These are phyloP conservation scores for Abrus precatorius DNA, from an alignment of 306 rosid species.

Conservation along the genomic window DNA sequence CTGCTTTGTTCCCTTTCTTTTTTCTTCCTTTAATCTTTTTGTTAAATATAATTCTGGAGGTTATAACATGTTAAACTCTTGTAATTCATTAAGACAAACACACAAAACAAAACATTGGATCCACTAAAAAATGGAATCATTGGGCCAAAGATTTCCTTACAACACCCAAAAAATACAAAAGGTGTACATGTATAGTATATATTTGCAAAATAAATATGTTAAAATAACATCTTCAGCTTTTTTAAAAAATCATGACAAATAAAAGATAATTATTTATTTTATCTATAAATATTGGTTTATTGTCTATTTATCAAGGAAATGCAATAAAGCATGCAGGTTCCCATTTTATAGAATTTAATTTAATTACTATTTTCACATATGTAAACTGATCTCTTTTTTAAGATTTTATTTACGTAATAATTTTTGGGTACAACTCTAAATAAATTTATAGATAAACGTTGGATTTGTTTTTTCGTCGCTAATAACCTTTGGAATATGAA, in stretches of 20 bases:
- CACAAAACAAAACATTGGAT: not conserved
- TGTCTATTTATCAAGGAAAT: conserved; percentile 7
- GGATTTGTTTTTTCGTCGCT: too few species aligned
- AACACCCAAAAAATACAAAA: not conserved
- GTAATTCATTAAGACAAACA: not conserved
- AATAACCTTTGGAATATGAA: too few species aligned
- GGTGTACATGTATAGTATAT: not conserved
- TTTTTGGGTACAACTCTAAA: too few species aligned
- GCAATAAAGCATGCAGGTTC: not conserved
- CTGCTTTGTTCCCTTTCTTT: not conserved
- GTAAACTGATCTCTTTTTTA: not conserved
- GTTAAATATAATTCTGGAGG: not conserved
- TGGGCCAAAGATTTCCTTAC: not conserved
- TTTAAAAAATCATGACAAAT: not conserved
- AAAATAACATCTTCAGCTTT: not conserved
- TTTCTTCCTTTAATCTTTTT: too few species aligned
- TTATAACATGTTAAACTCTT: not conserved
- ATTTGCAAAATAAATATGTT: not conserved
- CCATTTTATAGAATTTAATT: not conserved
- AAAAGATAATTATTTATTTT: not conserved
- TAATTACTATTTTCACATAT: not conserved
- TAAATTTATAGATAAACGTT: too few species aligned
- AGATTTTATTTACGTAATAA: too few species aligned
- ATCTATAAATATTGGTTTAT: not conserved
- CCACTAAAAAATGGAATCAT: too few species aligned